A percentile compares a stretch with the other conserved stretches of the same genome.
These are phyloP conservation scores for Xylaria grammica DNA, from an alignment of 495 filamentous ascomycete genomes.

Conservation along the genomic window DNA sequence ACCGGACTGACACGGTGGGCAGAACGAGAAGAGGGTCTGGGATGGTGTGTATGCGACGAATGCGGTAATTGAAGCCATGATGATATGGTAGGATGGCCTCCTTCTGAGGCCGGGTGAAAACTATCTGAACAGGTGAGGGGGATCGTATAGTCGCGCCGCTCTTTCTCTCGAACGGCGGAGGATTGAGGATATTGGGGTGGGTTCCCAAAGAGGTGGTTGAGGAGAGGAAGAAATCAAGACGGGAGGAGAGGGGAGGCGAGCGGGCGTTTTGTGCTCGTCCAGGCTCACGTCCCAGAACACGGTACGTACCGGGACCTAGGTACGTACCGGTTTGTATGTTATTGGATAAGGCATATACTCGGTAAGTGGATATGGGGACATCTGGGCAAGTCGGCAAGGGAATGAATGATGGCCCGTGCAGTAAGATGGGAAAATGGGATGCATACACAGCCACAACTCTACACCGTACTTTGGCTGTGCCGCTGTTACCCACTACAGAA, in stretches of 20 bases:
- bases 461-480: slow-evolving; percentile 5
- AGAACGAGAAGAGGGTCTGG: slow-evolving; percentile 28
- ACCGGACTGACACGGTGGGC: slow-evolving; percentile 31
- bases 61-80: slow-evolving; percentile 29
- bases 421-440: not conserved
- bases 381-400: too few species aligned
- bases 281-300: too few species aligned
- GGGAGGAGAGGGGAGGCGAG: slow-evolving; percentile 26
- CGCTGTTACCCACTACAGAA: not conserved
- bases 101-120: slow-evolving; percentile 35
- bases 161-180: slow-evolving; percentile 33
- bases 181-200: slow-evolving; percentile 8
- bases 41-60: slow-evolving; percentile 21
- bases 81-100: slow-evolving; percentile 38
- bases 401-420: too few species aligned
- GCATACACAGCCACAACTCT: slow-evolving; percentile 8
- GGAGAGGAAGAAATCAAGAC: slow-evolving; percentile 15
- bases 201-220: slow-evolving; percentile 26
- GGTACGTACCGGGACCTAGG: too few species aligned
- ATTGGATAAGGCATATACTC: too few species aligned
- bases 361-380: too few species aligned
- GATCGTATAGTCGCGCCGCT: slow-evolving; percentile 33
- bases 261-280: slow-evolving; percentile 14
- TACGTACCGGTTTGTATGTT: too few species aligned
- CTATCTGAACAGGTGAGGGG: slow-evolving; percentile 25